A percentile compares a stretch with the other conserved stretches of the same genome.
These are phyloP conservation scores for Arachis hypogaea DNA, from an alignment of 306 rosid genomes.

Conservation along the genomic window DNA sequence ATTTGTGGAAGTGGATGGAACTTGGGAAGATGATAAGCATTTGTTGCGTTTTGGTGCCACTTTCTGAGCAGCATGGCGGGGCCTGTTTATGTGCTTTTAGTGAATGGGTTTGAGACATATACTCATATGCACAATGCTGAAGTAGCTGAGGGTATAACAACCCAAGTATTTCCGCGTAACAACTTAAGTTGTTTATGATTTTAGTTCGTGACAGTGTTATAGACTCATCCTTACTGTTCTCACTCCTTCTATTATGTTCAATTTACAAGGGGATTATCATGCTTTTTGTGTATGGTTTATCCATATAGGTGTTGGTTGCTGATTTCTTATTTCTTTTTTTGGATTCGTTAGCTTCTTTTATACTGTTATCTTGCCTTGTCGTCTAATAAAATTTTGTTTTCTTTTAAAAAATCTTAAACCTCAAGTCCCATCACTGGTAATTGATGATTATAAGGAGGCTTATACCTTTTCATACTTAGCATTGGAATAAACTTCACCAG, in stretches of 20 bases:
- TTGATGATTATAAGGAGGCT: slow-evolving; percentile 27
- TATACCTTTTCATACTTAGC: slow-evolving; percentile 23
- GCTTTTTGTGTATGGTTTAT: background rate
- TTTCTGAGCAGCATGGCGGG: slow-evolving; percentile 3
- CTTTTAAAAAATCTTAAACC: background rate
- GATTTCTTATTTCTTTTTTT: background rate
- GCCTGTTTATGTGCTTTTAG: slow-evolving; percentile 13
- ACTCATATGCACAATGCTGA: background rate
- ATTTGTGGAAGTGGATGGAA: slow-evolving; percentile 21
- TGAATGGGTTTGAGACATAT: slow-evolving; percentile 20
- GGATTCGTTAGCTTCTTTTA: background rate
- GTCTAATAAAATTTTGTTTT: no score
- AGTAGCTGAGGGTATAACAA: background rate
- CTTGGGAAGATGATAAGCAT: background rate
- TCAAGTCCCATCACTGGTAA: slow-evolving; percentile 11
- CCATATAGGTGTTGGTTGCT: background rate
- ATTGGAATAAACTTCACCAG: background rate
- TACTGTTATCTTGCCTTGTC: background rate
- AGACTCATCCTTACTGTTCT: no score
- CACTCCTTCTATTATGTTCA: background rate
- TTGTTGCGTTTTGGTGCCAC: slow-evolving; percentile 4
- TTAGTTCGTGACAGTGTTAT: no score
- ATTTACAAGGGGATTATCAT: background rate
- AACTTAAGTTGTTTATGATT: no score
- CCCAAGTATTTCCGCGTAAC: no score